phyloP scores from a whole-genome alignment of 2,329 filamentous ascomycete species.

The Alternaria consortialis region DNA sequence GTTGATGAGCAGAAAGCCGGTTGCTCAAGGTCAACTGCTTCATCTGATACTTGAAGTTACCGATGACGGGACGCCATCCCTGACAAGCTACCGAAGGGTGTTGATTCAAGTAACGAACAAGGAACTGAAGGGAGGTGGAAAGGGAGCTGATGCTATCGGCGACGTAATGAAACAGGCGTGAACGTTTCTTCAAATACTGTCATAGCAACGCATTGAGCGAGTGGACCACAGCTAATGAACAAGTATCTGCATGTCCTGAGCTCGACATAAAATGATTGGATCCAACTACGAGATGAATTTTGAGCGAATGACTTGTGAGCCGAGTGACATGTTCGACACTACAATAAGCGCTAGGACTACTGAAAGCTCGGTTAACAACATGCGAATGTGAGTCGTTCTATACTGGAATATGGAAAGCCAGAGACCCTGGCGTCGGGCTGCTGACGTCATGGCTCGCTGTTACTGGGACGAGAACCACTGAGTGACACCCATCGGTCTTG shows the following conservation, averaged over 20 bases:
- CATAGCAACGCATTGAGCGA: neutral
- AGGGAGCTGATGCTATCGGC: neutral
- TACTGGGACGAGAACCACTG: neutral
- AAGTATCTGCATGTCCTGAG: neutral
- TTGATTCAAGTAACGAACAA: slow-evolving; percentile 50
- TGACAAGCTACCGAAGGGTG: slow-evolving; percentile 61
- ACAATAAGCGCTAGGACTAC: neutral
- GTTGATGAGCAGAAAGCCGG: slow-evolving; percentile 46
- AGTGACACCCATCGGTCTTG: slow-evolving; percentile 1
- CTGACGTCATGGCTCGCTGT: slow-evolving; percentile 13
- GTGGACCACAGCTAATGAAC: neutral
- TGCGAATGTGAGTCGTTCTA: neutral
- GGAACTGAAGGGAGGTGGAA: slow-evolving; percentile 36
- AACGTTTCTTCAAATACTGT: neutral
- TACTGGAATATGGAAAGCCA: neutral
- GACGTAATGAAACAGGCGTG: slow-evolving; percentile 6
- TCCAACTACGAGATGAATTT: neutral
- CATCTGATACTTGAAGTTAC: slow-evolving; percentile 62
- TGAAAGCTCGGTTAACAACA: neutral
- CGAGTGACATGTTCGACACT: neutral
- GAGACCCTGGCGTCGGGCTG: neutral
- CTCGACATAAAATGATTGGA: neutral
- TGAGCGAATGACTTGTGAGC: neutral
- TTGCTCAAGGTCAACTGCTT: slow-evolving; percentile 55
- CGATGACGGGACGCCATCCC: slow-evolving; percentile 54